These are phyloP conservation scores for Pichia sp. DNA, from an alignment of 1,139 yeast genomes.

Conservation along the genomic window DNA sequence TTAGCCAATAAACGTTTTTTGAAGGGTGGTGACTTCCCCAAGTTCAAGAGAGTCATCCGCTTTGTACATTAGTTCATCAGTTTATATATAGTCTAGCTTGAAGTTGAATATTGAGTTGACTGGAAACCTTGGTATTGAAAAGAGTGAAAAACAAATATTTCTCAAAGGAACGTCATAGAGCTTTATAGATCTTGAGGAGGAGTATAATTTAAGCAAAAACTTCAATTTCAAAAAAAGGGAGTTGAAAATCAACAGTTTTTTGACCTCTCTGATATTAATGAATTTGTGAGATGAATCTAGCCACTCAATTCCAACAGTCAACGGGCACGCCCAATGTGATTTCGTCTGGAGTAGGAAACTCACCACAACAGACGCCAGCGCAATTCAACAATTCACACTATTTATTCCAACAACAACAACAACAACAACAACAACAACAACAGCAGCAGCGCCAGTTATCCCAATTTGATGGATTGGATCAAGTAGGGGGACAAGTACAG, in stretches of 20 bases:
- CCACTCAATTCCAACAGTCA: conserved; percentile 20
- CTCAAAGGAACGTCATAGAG: neutral
- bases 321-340: conserved; percentile 10
- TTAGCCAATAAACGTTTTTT: neutral
- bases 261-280: neutral
- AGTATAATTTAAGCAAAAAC: neutral
- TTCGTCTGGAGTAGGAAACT: conserved; percentile 6
- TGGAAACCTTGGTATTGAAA: neutral
- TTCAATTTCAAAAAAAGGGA: neutral
- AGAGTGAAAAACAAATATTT: neutral
- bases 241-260: neutral
- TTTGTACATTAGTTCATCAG: neutral
- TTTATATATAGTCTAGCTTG: neutral
- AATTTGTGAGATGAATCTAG: conserved; percentile 14
- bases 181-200: neutral
- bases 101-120: neutral
- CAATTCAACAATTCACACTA: conserved; percentile 18
- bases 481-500: conserved; percentile 13
- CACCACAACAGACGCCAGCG: conserved; percentile 16
- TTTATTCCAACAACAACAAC: conserved; percentile 19
- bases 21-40: neutral
- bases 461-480: conserved; percentile 12
- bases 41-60: neutral
- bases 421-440: conserved; percentile 13
- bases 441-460: conserved; percentile 13